These are phyloP conservation scores for Tinospora cordifolia DNA, from an alignment of 164 flowering plant genomes.

Conservation along the genomic window DNA sequence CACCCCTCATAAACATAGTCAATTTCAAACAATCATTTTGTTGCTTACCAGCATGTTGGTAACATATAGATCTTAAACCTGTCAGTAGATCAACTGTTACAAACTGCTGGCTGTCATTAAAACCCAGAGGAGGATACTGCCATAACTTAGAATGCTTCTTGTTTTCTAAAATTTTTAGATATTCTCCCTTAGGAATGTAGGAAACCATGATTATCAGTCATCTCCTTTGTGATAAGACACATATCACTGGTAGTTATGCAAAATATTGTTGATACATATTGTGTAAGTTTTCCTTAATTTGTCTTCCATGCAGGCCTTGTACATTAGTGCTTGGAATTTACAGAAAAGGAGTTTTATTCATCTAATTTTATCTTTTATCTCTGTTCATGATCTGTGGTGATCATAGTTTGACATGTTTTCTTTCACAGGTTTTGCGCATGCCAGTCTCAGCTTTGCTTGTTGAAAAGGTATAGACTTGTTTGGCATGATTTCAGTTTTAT, in stretches of 20 bases:
- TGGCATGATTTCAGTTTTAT: not conserved
- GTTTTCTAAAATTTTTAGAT: too few species aligned
- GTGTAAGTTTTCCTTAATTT: not conserved
- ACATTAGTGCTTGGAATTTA: not conserved
- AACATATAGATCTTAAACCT: too few species aligned
- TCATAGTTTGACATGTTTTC: not conserved
- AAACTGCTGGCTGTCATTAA: too few species aligned
- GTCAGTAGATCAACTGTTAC: too few species aligned
- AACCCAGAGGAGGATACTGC: too few species aligned
- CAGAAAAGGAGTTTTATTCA: not conserved
- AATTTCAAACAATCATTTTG: too few species aligned
- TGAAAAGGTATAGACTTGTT: slow-evolving; percentile 48
- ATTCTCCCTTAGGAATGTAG: not conserved
- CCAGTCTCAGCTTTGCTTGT: slow-evolving; percentile 53
- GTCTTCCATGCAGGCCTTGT: not conserved
- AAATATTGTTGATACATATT: not conserved
- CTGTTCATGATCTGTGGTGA: not conserved
- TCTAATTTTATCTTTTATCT: not conserved
- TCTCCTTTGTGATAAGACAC: not conserved
- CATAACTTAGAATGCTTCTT: too few species aligned
- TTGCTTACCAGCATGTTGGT: too few species aligned
- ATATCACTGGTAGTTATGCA: not conserved
- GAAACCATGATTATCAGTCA: not conserved
- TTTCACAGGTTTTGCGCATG: slow-evolving; percentile 73
- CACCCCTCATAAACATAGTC: too few species aligned